Evolutionary conservation across 148 eudicot genomes (phyloP).

Genomic region (Rhododendron williamsianum): DNA sequence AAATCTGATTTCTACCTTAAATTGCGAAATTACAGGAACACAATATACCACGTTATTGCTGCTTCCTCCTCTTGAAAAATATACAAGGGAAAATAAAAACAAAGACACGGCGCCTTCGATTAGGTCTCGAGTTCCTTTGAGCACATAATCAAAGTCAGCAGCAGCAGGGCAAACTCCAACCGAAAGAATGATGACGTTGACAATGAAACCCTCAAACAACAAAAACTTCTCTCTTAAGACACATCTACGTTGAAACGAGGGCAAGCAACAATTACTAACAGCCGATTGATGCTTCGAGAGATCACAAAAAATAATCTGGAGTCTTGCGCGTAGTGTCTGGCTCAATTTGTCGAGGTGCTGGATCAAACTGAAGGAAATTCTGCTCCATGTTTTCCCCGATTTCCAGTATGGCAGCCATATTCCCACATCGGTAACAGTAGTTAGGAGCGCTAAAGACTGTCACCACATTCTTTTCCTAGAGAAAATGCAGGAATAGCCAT

Average conservation of each 20-base stretch:
- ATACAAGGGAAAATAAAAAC: slow-evolving; percentile 12
- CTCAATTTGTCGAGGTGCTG: slow-evolving; percentile 93
- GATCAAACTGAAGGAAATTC: slow-evolving; percentile 94
- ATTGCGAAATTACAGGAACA: slow-evolving; percentile 24
- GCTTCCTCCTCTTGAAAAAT: slow-evolving; percentile 23
- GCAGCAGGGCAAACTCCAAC: slow-evolving; percentile 37
- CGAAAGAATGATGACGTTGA: slow-evolving; percentile 36
- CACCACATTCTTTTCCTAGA: slow-evolving; percentile 90
- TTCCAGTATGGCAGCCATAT: slow-evolving; percentile 96
- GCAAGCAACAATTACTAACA: slow-evolving; percentile 32
- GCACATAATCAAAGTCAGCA: slow-evolving; percentile 26
- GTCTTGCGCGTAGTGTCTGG: slow-evolving; percentile 94
- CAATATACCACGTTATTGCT: slow-evolving; percentile 24
- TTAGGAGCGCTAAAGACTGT: slow-evolving; percentile 97
- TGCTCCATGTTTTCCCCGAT: slow-evolving; percentile 98
- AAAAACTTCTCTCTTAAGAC: slow-evolving; percentile 27
- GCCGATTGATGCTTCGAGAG: slow-evolving; percentile 12
- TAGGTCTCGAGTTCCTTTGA: slow-evolving; percentile 5
- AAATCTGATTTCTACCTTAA: slow-evolving; percentile 19
- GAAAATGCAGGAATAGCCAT: neutral
- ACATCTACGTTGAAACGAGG: slow-evolving; percentile 40
- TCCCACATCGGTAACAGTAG: slow-evolving; percentile 95
- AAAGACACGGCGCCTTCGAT: slow-evolving; percentile 14
- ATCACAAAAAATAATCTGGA: slow-evolving; percentile 95
- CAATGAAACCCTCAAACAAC: slow-evolving; percentile 31